Evolutionary conservation across 1,139 yeast genomes (phyloP).

Genomic region (Entelexis sorbosivorans): DNA sequence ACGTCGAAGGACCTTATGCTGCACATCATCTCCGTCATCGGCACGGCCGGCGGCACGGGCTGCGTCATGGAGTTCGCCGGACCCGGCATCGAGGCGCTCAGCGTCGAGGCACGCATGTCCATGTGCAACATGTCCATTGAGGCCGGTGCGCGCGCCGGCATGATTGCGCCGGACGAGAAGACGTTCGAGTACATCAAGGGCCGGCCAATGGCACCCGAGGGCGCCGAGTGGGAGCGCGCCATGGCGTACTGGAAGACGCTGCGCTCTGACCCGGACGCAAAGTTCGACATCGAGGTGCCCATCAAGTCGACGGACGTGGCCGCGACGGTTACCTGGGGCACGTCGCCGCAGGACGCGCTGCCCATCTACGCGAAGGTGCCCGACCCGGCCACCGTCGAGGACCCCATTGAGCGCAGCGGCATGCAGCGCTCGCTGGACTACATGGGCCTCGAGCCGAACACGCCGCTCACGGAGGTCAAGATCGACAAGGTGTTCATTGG

Average conservation of each 20-base stretch:
- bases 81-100: conserved; percentile 72
- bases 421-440: conserved; percentile 84
- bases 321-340: conserved; percentile 99
- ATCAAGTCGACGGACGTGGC: conserved; percentile 76
- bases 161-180: conserved; percentile 88
- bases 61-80: conserved; percentile 95
- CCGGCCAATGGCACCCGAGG: conserved; percentile 88
- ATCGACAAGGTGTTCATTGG: conserved; percentile 95
- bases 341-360: conserved; percentile 95
- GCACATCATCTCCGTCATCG: conserved; percentile 90
- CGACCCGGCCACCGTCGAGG: conserved; percentile 60
- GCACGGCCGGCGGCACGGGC: conserved; percentile 99
- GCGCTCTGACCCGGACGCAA: conserved; percentile 78
- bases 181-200: conserved; percentile 85
- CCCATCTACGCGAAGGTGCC: conserved; percentile 88
- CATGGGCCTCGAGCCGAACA: conserved; percentile 82
- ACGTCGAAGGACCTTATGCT: conserved; percentile 91
- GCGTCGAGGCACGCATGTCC: conserved; percentile 99
- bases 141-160: conserved; percentile 99
- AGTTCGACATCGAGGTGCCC: conserved; percentile 71
- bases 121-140: conserved; percentile 98
- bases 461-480: conserved; percentile 58
- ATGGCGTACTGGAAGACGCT: conserved; percentile 80
- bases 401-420: conserved; percentile 69
- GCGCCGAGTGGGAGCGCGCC: conserved; percentile 92